Evolutionary conservation across 2,329 filamentous ascomycete genomes (phyloP), one percentile per base, ranked within the genome.

Genomic region (Clarireedia homoeocarpa): DNA sequence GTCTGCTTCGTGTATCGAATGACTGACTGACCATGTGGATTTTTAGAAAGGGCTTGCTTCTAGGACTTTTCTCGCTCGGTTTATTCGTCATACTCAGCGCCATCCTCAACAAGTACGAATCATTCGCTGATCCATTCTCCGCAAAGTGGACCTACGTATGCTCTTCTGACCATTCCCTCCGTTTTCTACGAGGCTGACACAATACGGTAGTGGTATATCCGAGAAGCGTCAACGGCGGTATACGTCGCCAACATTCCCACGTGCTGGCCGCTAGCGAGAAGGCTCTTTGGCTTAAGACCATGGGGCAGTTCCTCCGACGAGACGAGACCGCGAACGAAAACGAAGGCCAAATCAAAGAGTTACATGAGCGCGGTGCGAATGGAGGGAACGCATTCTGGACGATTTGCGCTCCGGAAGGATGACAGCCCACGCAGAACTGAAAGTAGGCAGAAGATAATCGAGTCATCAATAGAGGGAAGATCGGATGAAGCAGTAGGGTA

Each of bases 191-290:
- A 10, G 15, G 17, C 39, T 30, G 6, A 30, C 39, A 40, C 39
- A 40, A 40, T 40, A 6, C 61, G 59, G 17, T 65, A 75, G 17
- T 82, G 79, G 78, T 80, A 81, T 64, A 71, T 75, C 20, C 72
- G 78, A 54, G 78, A 82, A 71, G 75, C 77, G 9, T 74, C 71
- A 26, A 76, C 78, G 2, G 78, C 77, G 6, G 71, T 81, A 5
- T 75, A 75, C 58, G 77, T 81, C 9, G 72, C 76, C 59, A 82
- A 81, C 61, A 67, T 81, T 3, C 78, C 78, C 0, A 71, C 76
- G 48, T 74, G 79, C 53, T 82, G 78, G 77, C 73, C 76, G 6
- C 30, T 54, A 7, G 45, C 45, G 24, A 49, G 52, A 20, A 54
- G 40, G 30, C 5, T 54, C n/a, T 54, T 54, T 9, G 44, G 44